Evolutionary conservation across 2,329 filamentous ascomycete species (phyloP).

Genomic region (Leptographium galeiforme): DNA sequence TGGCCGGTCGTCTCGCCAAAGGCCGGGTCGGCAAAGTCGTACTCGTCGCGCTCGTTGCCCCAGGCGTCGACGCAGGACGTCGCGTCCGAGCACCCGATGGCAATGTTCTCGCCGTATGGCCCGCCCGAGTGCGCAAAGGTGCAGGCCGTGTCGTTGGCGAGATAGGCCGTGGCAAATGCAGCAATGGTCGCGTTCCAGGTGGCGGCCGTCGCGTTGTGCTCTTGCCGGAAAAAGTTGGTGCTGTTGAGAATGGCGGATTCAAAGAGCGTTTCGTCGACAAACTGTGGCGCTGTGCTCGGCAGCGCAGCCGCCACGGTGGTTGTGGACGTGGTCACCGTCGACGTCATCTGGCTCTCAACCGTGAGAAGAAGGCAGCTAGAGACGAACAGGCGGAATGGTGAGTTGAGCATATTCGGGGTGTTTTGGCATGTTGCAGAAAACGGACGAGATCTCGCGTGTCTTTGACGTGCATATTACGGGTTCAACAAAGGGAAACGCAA

Average conservation of each 20-base stretch:
- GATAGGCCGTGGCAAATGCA: constrained; percentile 37
- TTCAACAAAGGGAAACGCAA: too few species aligned
- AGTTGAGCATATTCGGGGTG: too few species aligned
- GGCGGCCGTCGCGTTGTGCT: constrained; percentile 47
- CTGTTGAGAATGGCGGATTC: constrained; percentile 45
- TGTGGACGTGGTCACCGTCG: too few species aligned
- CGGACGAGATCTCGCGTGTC: too few species aligned
- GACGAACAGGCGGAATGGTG: too few species aligned
- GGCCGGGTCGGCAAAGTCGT: constrained; percentile 42
- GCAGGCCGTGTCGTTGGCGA: constrained; percentile 25
- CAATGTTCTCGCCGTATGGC: constrained; percentile 63
- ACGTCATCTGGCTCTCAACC: too few species aligned
- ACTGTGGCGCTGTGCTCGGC: constrained; percentile 24
- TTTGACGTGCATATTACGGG: too few species aligned
- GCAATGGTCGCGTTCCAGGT: constrained; percentile 54
- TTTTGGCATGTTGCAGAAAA: too few species aligned
- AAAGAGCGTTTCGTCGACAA: constrained; percentile 24
- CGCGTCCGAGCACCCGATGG: constrained; percentile 49
- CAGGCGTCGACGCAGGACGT: constrained; percentile 46
- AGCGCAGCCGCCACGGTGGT: constrained; percentile 20
- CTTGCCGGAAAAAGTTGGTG: constrained; percentile 51
- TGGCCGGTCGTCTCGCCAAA: constrained; percentile 52
- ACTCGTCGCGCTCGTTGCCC: constrained; percentile 46
- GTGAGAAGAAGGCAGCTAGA: too few species aligned
- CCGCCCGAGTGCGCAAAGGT: constrained; percentile 44